Evolutionary conservation across 306 rosid genomes (phyloP), one percentile per base, ranked within the genome.

Genomic region (Ammopiptanthus mongolicus): DNA sequence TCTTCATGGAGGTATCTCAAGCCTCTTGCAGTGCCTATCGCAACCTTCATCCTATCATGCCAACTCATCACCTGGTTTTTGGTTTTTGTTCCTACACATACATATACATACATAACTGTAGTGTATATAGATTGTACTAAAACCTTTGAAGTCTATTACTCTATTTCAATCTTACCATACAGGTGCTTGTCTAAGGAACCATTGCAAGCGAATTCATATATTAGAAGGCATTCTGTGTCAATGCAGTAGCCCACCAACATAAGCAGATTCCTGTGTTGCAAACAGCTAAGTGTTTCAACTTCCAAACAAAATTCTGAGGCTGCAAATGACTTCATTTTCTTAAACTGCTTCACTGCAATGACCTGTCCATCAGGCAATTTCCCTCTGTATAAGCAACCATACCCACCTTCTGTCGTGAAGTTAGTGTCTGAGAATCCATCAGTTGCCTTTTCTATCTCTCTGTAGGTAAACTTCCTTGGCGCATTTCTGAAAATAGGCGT

Each of bases 141-240:
- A 2, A 59, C 13, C 21, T 29, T 0, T 6, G 2, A 28, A 18
- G n/a, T 10, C 51, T 37, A 18, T 9, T 37, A 36, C 51, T 10
- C 51, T 37, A 36, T 9, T 37, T 37, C 51, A 61, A 33, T 61
- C 64, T 62, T 71, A 78, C 77, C 77, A 14, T 64, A 46, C 3
- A 79, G 67, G 19, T 72, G 78, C 10, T 8, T 52, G 42, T 65
- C 74, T 46, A 79, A 55, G 6, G 83, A 79, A 6, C 83, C 78
- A 73, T 72, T 79, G 83, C 83, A 79, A 52, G 62, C 69, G 22
- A 52, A 72, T 63, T 79, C 83, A 18, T 72, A 79, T 14, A 79
- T 52, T 7, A 79, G 55, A 39, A 79, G 69, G 79, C 83, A 63
- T 28, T 46, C 44, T 1, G 8, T 78, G 48, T 79, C 83, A 6